Evolutionary conservation across 2,329 filamentous ascomycete genomes (phyloP), one percentile per base, ranked within the genome.

Genomic region (Pyrenochaeta sp.): DNA sequence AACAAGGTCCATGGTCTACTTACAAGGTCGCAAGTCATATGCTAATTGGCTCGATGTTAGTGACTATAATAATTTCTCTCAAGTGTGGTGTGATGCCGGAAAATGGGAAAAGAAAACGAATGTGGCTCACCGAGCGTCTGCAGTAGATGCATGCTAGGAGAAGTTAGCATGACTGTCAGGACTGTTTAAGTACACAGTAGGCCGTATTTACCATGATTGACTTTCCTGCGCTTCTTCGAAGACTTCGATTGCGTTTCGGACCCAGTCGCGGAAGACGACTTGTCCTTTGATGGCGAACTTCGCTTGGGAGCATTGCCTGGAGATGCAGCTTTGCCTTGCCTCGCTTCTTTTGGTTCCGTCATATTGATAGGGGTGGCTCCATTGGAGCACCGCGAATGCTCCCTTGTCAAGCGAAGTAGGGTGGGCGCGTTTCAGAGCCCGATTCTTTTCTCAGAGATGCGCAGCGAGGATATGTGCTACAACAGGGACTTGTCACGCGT

Each of bases 11-110:
- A 44, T 21, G 36, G 30, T 39, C 34, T 41, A 60, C 72, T 64
- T 64, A 75, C 73, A 38, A 79, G 73, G 61, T 80, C 77, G 67
- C 77, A 80, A 42, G 77, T 80, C 77, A 80, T 80, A 62, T 80
- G 77, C 73, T 75, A 47, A 51, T 57, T 40, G 50, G 51, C 29
- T 41, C 32, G 31, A 55, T 51, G 65, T 73, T 63, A 73, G 71
- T 66, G 65, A 48, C 45, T 35, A 53, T 43, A 58, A 49, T 49
- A 41, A 46, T 35, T 53, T 47, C 41, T 45, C 26, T 45, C 44
- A 41, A 36, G 55, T 42, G 51, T 40, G 55, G 53, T 45, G 39
- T 44, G 36, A 49, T 54, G 45, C 42, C 38, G 53, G 54, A 48
- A 53, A 55, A 60, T 53, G 48, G 44, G 47, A 46, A 48, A 28